Evolutionary conservation across 1,284 basidiomycete species (phyloP).

Genomic region (Megacollybia platyphylla): DNA sequence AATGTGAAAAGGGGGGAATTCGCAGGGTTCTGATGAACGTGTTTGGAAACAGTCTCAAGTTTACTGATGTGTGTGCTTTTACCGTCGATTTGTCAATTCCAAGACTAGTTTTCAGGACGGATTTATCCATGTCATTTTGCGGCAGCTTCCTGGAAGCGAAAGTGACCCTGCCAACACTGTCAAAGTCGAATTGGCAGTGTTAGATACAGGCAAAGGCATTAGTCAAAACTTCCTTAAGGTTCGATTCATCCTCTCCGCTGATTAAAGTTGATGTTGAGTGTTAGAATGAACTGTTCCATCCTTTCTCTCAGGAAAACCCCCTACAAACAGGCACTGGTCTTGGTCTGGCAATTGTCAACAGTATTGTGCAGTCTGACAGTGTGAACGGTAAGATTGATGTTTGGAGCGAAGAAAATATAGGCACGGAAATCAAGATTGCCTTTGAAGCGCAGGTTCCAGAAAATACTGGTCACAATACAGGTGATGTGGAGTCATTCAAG

Average conservation of each 20-base stretch:
- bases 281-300: slow-evolving; percentile 93
- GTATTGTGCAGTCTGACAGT: slow-evolving; percentile 77
- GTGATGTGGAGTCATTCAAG: slow-evolving; percentile 33
- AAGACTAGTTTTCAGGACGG: slow-evolving; percentile 41
- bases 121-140: slow-evolving; percentile 77
- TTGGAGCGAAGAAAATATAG: slow-evolving; percentile 77
- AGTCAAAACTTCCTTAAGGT: slow-evolving; percentile 78
- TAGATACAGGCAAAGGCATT: slow-evolving; percentile 90
- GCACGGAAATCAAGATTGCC: slow-evolving; percentile 88
- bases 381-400: slow-evolving; percentile 85
- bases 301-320: slow-evolving; percentile 91
- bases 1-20: slow-evolving; percentile 88
- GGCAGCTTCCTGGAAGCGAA: slow-evolving; percentile 50
- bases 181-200: slow-evolving; percentile 76
- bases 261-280: slow-evolving; percentile 15
- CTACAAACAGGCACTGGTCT: slow-evolving; percentile 89
- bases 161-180: slow-evolving; percentile 44
- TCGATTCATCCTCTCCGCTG: background rate
- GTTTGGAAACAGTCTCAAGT: slow-evolving; percentile 91
- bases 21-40: slow-evolving; percentile 91
- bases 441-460: slow-evolving; percentile 65
- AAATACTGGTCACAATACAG: slow-evolving; percentile 22
- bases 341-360: slow-evolving; percentile 94
- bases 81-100: background rate
- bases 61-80: slow-evolving; percentile 50